phyloP scores from a whole-genome alignment of 148 eudicot genomes.

The Rhododendron henanense region DNA sequence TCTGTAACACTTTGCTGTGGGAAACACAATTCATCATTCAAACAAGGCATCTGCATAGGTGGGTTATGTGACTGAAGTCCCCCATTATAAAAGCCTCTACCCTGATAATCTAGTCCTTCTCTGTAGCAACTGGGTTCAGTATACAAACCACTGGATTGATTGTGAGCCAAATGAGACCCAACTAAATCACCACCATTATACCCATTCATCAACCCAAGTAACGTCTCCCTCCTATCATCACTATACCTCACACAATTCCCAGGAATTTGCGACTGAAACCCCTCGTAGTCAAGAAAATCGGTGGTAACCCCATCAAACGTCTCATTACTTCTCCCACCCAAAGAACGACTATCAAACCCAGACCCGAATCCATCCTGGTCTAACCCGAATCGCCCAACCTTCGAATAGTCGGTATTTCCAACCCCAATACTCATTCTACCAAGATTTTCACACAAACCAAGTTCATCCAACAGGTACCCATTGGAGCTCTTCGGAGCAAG shows the following conservation, averaged over 20 bases:
- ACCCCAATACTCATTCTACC: constrained; percentile 34
- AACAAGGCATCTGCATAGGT: constrained; percentile 13
- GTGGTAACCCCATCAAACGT: constrained; percentile 25
- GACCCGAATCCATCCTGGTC: constrained; percentile 28
- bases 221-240: constrained; percentile 21
- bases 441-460: constrained; percentile 34
- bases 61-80: constrained; percentile 10
- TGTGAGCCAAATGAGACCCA: constrained; percentile 22
- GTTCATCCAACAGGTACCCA: constrained; percentile 28
- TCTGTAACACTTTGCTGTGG: constrained; percentile 20
- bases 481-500: constrained; percentile 17
- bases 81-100: constrained; percentile 18
- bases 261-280: constrained; percentile 18
- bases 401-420: constrained; percentile 19
- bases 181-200: constrained; percentile 20
- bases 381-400: constrained; percentile 16
- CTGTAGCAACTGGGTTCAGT: constrained; percentile 18
- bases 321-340: constrained; percentile 18
- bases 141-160: constrained; percentile 25
- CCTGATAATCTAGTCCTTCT: constrained; percentile 21
- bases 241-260: constrained; percentile 15
- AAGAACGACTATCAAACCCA: constrained; percentile 19
- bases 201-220: constrained; percentile 20
- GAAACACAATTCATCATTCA: constrained; percentile 18
- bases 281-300: constrained; percentile 20